A percentile compares a stretch with the other conserved stretches of the same genome.
phyloP scores from a whole-genome alignment of 768 basidiomycete species.

The Macrolepiota fuliginosa region DNA sequence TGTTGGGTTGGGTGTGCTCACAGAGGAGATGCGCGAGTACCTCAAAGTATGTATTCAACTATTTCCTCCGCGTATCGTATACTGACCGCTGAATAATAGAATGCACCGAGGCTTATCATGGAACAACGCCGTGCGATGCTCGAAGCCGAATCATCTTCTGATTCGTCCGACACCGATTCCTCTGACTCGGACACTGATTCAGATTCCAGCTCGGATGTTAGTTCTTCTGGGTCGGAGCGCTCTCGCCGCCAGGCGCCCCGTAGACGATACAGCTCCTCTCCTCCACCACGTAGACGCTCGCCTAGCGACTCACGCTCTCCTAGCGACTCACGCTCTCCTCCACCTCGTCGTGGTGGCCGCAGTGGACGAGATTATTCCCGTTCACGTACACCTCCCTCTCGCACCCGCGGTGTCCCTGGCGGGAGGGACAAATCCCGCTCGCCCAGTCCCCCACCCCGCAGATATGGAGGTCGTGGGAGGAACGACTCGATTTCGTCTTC shows the following conservation, averaged over 20 bases:
- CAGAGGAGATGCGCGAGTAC: slow-evolving; percentile 96
- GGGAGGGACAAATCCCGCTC: slow-evolving; percentile 13
- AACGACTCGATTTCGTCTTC: slow-evolving; percentile 10
- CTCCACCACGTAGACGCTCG: slow-evolving; percentile 20
- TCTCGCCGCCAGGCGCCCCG: slow-evolving; percentile 4
- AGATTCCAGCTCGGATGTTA: slow-evolving; percentile 18
- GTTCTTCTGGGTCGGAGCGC: slow-evolving; percentile 9
- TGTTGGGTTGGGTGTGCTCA: slow-evolving; percentile 85
- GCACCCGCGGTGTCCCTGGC: neutral
- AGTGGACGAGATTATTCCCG: slow-evolving; percentile 19
- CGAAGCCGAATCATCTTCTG: slow-evolving; percentile 56
- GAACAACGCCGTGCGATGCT: slow-evolving; percentile 90
- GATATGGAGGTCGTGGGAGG: slow-evolving; percentile 13
- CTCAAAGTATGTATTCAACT: slow-evolving; percentile 62
- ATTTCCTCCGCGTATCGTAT: neutral
- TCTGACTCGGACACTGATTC: slow-evolving; percentile 29
- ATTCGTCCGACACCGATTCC: slow-evolving; percentile 34
- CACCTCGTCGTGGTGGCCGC: slow-evolving; percentile 2
- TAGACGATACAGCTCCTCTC: slow-evolving; percentile 24
- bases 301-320: slow-evolving; percentile 4
- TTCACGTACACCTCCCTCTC: slow-evolving; percentile 13
- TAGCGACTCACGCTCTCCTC: slow-evolving; percentile 5
- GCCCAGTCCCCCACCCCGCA: slow-evolving; percentile 22
- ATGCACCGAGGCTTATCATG: slow-evolving; percentile 90
- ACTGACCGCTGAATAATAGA: slow-evolving; percentile 43